Base-by-base conservation (phyloP, 2,329 filamentous ascomycete genomes). In the Corniculantispora saksenae region DNA sequence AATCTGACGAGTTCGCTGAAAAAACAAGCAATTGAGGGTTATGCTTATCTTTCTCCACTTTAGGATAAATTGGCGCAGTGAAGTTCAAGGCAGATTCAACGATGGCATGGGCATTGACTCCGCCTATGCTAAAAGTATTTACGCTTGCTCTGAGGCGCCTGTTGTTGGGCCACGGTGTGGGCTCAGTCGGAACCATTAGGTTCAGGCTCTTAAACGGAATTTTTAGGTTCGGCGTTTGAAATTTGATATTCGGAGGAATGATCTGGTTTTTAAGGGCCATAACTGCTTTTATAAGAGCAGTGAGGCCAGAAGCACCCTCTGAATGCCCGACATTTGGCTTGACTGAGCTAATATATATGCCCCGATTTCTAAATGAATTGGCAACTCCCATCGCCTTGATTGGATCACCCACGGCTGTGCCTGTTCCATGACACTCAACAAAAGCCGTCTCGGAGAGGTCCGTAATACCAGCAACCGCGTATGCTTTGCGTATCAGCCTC, bases 351-450 rank as follows among this genome's bases (percentile, higher is more conserved):
- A 74, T 66, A 8, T 66, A 60, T 4, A 74, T n/a, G n/a, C 40
- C 57, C 8, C 48, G 57, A 27, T n/a, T n/a, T n/a, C n/a, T n/a
- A n/a, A n/a, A n/a, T n/a, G 43, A 19, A 27, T 47, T 47, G 10
- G 56, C 25, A 23, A 73, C 70, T 17, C 69, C 70, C 4, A 57
- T 53, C 13, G 67, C 61, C 65, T 76, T 74, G 10, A 73, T 68
- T 1, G 74, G 72, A 35, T 75, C 72, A 3, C 75, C 72, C 21
- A 69, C 70, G 7, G 67, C 21, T 2, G 72, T 75, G 38, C 74
- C 81, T 0, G 81, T 84, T 1, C 81, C 82, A 65, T 78, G 78
- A 8, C 76, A 75, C 66, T 81, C 79, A 19, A 80, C 71, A 59
- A 74, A 78, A 3, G 69, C 60, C 0, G 75, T 73, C 2, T 75